Base-by-base conservation (phyloP, 139 green algal species). In the Picochlorum sp. region DNA sequence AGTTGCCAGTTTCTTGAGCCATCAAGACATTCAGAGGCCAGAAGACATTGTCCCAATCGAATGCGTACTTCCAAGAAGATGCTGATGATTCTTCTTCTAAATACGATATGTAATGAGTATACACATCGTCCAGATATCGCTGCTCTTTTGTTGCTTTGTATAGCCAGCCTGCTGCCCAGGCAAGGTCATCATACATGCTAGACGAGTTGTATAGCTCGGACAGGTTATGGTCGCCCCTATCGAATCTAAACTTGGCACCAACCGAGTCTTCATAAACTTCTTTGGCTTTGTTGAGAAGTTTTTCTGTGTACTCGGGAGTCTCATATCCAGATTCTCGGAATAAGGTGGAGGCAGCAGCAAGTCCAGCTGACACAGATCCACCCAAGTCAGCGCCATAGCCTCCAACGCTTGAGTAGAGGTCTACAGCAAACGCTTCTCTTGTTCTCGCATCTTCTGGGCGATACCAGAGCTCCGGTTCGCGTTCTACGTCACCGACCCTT, bases 131-230 rank as follows among this genome's bases (percentile, higher is more conserved):
- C 61, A 89, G 69, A 68, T 89, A 90, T 5, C 20, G 30, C 13
- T 44, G 18, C 21, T 82, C 63, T 56, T 84, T 49, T 11, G 83
- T 84, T 14, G 79, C 81, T 21, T 78, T 74, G 73, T 82, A 90
- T 64, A 90, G 62, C 84, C 84, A 90, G 21, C 69, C 73, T 8
- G 83, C 82, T 2, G 71, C 76, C 80, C 84, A 90, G 9, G 83
- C 56, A 47, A 90, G 73, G 61, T 90, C 84, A 58, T 90, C 84
- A 38, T 69, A 72, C 59, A 72, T 71, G n/a, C 63, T 76, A 44
- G 77, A 78, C 32, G 68, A 72, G 70, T 82, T 82, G 74, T 86
- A 86, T 0, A 82, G 34, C 26, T 68, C 51, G 14, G 69, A 73
- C 26, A 70, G 64, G 37, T 77, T 74, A 61, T 81, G 82, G 50